These are phyloP conservation scores for Penicillium pulvis DNA, from an alignment of 495 filamentous ascomycete genomes.

Conservation along the genomic window DNA sequence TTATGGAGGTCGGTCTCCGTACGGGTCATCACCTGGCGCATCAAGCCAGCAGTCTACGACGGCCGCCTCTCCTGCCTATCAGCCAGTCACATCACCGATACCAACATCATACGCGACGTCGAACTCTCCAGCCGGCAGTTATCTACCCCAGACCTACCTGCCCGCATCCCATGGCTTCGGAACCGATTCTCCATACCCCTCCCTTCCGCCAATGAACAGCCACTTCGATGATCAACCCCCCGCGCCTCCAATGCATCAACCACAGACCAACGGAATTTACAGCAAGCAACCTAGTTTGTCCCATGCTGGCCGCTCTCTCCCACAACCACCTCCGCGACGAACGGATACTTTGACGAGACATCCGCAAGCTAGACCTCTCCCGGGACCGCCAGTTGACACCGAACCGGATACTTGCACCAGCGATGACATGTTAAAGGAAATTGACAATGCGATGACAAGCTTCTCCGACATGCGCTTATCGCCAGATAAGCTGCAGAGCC, in stretches of 20 bases:
- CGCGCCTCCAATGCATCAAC: constrained; percentile 48
- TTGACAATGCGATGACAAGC: constrained; percentile 47
- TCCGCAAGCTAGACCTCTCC: constrained; percentile 62
- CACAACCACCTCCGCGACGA: constrained; percentile 43
- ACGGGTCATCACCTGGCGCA: constrained; percentile 18
- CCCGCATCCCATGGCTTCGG: constrained; percentile 26
- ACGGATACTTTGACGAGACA: constrained; percentile 58
- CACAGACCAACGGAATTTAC: constrained; percentile 31
- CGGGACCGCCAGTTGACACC: constrained; percentile 55
- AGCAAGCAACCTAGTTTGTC: constrained; percentile 35
- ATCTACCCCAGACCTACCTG: constrained; percentile 30
- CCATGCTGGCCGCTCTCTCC: constrained; percentile 44
- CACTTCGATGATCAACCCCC: constrained; percentile 47
- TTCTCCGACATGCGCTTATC: constrained; percentile 31
- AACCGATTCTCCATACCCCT: constrained; percentile 34
- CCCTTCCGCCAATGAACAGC: constrained; percentile 27
- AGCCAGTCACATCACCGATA: constrained; percentile 24
- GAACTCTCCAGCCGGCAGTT: constrained; percentile 24
- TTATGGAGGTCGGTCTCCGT: constrained; percentile 43
- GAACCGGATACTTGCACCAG: constrained; percentile 33
- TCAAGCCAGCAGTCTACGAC: constrained; percentile 13
- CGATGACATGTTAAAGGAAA: constrained; percentile 51
- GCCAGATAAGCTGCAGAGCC: constrained; percentile 48
- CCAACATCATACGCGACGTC: constrained; percentile 27
- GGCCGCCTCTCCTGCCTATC: constrained; percentile 25